These are phyloP conservation scores for Dactylellina parvicollis DNA, from an alignment of 2,329 filamentous ascomycete species.

Conservation along the genomic window DNA sequence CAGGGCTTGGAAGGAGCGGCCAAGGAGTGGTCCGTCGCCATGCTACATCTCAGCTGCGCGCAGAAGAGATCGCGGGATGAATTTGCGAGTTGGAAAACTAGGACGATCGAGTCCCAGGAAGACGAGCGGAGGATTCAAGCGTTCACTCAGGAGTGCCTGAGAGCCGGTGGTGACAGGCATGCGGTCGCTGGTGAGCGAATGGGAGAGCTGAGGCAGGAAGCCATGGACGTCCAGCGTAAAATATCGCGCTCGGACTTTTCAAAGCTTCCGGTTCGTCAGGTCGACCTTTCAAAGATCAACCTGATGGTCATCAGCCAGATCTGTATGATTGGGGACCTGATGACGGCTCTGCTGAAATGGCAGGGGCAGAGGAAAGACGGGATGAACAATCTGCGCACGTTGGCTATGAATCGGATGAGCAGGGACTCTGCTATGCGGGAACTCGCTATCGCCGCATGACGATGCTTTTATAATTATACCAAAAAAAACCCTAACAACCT, in stretches of 20 bases:
- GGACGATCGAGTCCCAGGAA: neutral
- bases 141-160: neutral
- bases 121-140: neutral
- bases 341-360: neutral
- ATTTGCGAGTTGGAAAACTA: neutral
- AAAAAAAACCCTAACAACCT: neutral
- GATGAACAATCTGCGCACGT: neutral
- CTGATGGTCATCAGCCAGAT: neutral
- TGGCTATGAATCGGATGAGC: neutral
- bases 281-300: neutral
- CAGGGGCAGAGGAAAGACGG: neutral
- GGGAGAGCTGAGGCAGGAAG: neutral
- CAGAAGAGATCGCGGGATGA: neutral
- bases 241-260: neutral
- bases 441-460: too few species aligned
- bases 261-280: neutral
- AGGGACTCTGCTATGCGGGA: neutral
- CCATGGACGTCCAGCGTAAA: neutral
- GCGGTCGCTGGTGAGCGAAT: neutral
- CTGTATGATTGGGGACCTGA: conserved; percentile 1
- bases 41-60: neutral
- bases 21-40: neutral
- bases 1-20: neutral
- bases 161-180: neutral
- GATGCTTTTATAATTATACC: too few species aligned